Evolutionary conservation across 2,329 filamentous ascomycete genomes (phyloP), one percentile per base, ranked within the genome.

Genomic region (Akanthomyces dipterigenus): DNA sequence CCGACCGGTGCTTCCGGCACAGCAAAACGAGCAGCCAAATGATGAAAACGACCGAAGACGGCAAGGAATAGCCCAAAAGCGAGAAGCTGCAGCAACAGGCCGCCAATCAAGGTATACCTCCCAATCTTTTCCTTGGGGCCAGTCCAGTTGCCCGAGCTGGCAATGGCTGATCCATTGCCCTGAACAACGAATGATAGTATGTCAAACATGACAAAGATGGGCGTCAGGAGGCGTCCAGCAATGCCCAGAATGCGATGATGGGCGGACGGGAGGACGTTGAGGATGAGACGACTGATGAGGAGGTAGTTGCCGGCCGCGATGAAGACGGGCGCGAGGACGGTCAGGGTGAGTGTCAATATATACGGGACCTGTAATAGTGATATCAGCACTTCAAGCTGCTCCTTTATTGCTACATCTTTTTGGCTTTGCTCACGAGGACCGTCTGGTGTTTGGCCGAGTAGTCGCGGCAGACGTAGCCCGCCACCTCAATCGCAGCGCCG

Each of bases 271-370:
- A 79, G 71, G 11, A 74, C 73, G 12, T 69, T 67, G 12, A 73
- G 67, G 59, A 80, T 76, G 6, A 82, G 68, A 14, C 77, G 74
- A n/a, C 76, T 78, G 56, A 82, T 76, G 50, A 82, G 74, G 57
- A 82, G 73, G 67, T 82, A 82, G 60, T 81, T 77, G 2, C 77
- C 78, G 0, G 80, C 80, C 18, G 78, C 78, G 54, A 81, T 68
- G 56, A 82, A 74, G 46, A 81, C 72, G 0, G 80, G 80, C 0
- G 79, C 77, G 45, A 82, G 71, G 14, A 81, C 76, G n/a, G 80
- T 77, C 24, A 78, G 70, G 0, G 73, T 74, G 5, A 72, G 64
- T 1, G 72, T 75, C 43, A 72, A 64, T 5, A 78, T 72, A 58
- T 77, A 80, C 1, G 76, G 68, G 1, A 68, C 66, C 71, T 75